Evolutionary conservation across 805 yeast genomes (phyloP).

Genomic region (Lipomyces spencermartinsiae): DNA sequence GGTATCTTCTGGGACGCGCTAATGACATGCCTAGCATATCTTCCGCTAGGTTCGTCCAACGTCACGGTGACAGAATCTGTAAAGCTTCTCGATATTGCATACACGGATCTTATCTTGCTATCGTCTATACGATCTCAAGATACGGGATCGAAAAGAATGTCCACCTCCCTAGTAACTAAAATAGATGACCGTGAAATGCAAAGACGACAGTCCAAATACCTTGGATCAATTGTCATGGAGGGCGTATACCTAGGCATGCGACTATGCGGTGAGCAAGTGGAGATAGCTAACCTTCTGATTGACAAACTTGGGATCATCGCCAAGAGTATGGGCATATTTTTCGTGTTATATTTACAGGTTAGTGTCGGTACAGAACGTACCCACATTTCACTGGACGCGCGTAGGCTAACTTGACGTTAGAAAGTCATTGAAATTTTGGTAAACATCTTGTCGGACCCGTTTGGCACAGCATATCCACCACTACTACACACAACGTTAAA

Average conservation of each 20-base stretch:
- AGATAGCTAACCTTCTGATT: slow-evolving; percentile 22
- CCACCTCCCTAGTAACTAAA: background rate
- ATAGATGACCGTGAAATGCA: background rate
- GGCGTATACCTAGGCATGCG: slow-evolving; percentile 26
- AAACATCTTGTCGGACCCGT: slow-evolving; percentile 31
- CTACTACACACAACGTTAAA: slow-evolving; percentile 18
- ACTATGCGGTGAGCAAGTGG: slow-evolving; percentile 30
- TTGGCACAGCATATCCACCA: slow-evolving; percentile 31
- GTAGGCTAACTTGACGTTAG: background rate
- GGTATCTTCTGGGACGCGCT: slow-evolving; percentile 35
- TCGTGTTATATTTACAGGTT: slow-evolving; percentile 23
- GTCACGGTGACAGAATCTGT: slow-evolving; percentile 24
- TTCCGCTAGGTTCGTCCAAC: slow-evolving; percentile 31
- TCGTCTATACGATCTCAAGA: slow-evolving; percentile 24
- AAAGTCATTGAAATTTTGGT: slow-evolving; percentile 15
- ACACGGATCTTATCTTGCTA: slow-evolving; percentile 14
- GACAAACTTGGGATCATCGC: slow-evolving; percentile 19
- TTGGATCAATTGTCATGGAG: slow-evolving; percentile 16
- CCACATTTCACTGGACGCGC: too few relatives aligned
- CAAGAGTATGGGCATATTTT: slow-evolving; percentile 19
- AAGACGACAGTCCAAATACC: slow-evolving; percentile 12
- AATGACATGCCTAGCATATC: slow-evolving; percentile 24
- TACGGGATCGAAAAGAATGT: slow-evolving; percentile 20
- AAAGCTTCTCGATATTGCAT: slow-evolving; percentile 18
- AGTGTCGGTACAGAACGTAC: background rate